Evolutionary conservation across 257 asterid species (phyloP), one percentile per base, ranked within the genome.

Genomic region (Knoxia roxburghii): DNA sequence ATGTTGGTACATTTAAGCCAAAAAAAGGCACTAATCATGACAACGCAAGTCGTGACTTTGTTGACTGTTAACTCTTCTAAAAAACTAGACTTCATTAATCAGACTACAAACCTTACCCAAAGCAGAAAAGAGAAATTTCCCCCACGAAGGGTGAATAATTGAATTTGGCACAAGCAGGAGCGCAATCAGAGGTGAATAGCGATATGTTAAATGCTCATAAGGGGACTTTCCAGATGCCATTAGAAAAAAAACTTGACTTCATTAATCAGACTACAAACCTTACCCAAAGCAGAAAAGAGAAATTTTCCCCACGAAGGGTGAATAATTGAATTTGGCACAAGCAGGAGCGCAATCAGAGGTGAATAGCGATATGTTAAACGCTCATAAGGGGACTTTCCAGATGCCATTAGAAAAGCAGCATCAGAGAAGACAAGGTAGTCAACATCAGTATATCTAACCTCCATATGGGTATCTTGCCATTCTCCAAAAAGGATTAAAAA

Each of bases 401-500:
- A 80, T 23, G 87, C 86, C 88, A 93, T 80, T 63, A 90, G 76
- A 46, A 85, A 51, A 6, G 99, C 95, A 61, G 97, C 99, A 71
- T 90, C 99, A 62, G 97, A 90, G 73, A 90, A 93, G 32, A 93
- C 99, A 40, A 84, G 82, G 70, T 93, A 93, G 82, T 93, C 99
- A 1, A 90, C 81, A 75, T 93, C 97, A 7, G 99, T 90, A 78
- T 90, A 90, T 65, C 96, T 81, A 71, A 93, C 99, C 77, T 88
- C 96, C 97, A 93, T 80, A 75, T 88, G 88, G 50, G 77, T 76
- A 69, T 93, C 99, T 80, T 93, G 99, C 97, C 97, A 90, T 80
- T 90, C 95, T 14, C 99, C 99, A 52, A 79, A 93, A 18, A 93
- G 61, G 46, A 93, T 82, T 65, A 88, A 70, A 60, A 85, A 51